These are phyloP conservation scores for Paecilomyces dactylethromorphus DNA, from an alignment of 2,329 filamentous ascomycete genomes.

Conservation along the genomic window DNA sequence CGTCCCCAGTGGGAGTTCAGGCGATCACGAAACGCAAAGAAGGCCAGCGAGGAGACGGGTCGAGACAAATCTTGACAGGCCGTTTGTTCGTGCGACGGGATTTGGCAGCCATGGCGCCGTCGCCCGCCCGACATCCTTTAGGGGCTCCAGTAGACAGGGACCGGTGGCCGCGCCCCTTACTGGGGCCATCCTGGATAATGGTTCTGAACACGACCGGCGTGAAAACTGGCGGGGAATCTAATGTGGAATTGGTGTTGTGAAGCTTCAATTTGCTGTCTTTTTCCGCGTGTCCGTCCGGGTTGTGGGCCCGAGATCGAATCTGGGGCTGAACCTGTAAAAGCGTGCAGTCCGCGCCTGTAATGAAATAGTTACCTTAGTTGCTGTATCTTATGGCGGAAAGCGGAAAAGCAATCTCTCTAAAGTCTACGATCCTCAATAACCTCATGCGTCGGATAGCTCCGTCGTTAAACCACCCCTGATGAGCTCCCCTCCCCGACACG, in stretches of 20 bases:
- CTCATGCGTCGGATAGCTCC: not conserved
- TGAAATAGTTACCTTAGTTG: not conserved
- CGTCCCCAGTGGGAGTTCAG: not conserved
- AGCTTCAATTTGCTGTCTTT: not conserved
- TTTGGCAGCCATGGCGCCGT: not conserved
- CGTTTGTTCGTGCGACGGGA: not conserved
- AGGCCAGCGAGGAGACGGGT: not conserved
- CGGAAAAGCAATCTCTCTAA: not conserved
- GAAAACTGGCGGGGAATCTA: not conserved
- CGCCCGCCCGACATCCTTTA: not conserved
- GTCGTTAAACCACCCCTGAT: not conserved
- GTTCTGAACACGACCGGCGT: not conserved
- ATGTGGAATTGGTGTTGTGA: not conserved
- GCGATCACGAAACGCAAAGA: not conserved
- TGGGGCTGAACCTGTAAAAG: not conserved
- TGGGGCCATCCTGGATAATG: not conserved
- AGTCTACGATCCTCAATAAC: not conserved
- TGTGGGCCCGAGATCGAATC: not conserved
- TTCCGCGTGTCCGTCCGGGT: not conserved
- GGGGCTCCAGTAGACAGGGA: not conserved
- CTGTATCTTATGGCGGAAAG: not conserved
- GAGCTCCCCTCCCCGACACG: too few species aligned
- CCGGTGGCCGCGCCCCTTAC: not conserved
- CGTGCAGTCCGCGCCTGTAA: too few species aligned
- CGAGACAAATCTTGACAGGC: not conserved